Evolutionary conservation across 495 filamentous ascomycete species (phyloP).

Genomic region (Parathielavia appendiculata): DNA sequence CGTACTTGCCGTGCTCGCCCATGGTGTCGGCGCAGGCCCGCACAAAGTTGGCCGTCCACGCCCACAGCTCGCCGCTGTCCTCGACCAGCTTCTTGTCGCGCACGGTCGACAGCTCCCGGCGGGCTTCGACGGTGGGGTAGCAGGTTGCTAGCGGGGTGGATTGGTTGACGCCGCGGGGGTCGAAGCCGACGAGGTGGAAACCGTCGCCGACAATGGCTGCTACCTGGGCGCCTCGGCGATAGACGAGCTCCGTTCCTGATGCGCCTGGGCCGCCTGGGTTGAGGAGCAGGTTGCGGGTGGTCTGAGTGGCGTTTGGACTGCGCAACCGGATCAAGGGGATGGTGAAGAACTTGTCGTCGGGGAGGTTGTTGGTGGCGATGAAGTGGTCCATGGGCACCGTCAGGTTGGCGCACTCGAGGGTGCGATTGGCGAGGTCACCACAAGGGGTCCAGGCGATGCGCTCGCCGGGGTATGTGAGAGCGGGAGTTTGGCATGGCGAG

Average conservation of each 20-base stretch:
- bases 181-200: conserved; percentile 43
- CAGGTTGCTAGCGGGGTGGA: conserved; percentile 36
- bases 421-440: conserved; percentile 28
- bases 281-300: conserved; percentile 34
- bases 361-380: conserved; percentile 23
- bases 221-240: conserved; percentile 32
- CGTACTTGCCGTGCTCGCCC: conserved; percentile 37
- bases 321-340: conserved; percentile 44
- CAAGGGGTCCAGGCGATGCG: conserved; percentile 38
- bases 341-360: conserved; percentile 32
- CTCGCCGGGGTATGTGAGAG: conserved; percentile 32
- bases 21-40: conserved; percentile 40
- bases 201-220: conserved; percentile 38
- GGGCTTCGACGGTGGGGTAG: conserved; percentile 32
- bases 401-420: conserved; percentile 35
- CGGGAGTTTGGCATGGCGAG: not conserved
- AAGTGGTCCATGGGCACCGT: conserved; percentile 47
- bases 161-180: conserved; percentile 43
- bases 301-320: conserved; percentile 33
- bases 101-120: conserved; percentile 25
- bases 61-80: conserved; percentile 40
- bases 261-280: conserved; percentile 47
- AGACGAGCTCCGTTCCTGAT: conserved; percentile 36
- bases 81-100: conserved; percentile 25
- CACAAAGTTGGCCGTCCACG: conserved; percentile 35